A percentile compares a stretch with the other conserved stretches of the same genome.
Evolutionary conservation across 805 yeast genomes (phyloP).

Genomic region (Kodamaea hsintzibuensis): DNA sequence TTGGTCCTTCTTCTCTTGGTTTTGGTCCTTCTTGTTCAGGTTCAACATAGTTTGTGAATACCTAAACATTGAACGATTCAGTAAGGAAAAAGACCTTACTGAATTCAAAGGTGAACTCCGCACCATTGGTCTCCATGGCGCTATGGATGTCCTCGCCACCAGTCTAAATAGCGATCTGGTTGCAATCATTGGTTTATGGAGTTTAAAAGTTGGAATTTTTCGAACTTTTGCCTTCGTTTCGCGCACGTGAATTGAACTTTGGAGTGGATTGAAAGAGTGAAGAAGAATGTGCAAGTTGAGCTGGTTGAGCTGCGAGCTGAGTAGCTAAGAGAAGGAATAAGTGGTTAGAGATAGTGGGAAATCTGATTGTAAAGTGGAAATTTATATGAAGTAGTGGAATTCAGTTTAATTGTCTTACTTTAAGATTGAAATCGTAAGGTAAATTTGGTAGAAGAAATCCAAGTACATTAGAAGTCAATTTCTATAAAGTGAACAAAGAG

Average conservation of each 20-base stretch:
- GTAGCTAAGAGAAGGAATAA: no score
- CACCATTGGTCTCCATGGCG: background rate
- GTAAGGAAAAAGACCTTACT: background rate
- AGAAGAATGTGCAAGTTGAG: background rate
- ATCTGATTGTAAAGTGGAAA: no score
- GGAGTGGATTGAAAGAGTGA: background rate
- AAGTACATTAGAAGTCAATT: no score
- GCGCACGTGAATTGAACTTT: background rate
- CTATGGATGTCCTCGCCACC: background rate
- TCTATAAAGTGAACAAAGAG: no score
- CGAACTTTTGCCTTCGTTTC: background rate
- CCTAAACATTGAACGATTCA: background rate
- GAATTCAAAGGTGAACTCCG: slow-evolving; percentile 1
- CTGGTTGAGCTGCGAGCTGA: no score
- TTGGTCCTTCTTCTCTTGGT: slow-evolving; percentile 12
- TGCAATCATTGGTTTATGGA: slow-evolving; percentile 1
- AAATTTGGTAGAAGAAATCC: no score
- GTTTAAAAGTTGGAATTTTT: background rate
- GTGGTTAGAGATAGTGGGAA: no score
- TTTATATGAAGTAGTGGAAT: no score
- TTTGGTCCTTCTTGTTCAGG: slow-evolving; percentile 8
- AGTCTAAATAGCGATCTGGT: slow-evolving; percentile 1
- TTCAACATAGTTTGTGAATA: background rate
- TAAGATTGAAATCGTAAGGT: no score
- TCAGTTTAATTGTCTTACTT: no score